A percentile compares a stretch with the other conserved stretches of the same genome.
These are phyloP conservation scores for Leptographium procerum DNA, from an alignment of 2,329 filamentous ascomycete genomes.

Conservation along the genomic window DNA sequence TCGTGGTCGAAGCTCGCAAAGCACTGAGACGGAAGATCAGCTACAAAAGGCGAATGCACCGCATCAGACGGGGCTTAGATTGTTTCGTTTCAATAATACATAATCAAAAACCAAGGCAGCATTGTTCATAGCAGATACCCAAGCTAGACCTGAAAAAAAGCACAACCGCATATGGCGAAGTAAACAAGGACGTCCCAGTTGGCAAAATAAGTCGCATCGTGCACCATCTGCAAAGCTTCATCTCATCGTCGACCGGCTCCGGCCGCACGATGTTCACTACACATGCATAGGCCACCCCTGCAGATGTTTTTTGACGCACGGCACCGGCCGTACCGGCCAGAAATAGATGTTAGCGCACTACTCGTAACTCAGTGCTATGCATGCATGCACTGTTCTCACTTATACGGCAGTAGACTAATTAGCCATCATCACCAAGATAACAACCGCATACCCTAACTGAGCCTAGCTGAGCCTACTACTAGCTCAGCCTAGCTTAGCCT, in stretches of 20 bases:
- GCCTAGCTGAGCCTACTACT: not conserved
- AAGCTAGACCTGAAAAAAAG: not conserved
- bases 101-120: not conserved
- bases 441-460: too few relatives aligned
- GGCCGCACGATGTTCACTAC: not conserved
- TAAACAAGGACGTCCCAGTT: too few relatives aligned
- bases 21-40: not conserved
- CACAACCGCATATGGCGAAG: not conserved
- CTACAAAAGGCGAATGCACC: not conserved
- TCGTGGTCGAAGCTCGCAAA: conserved; percentile 5
- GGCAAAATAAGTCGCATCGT: too few relatives aligned
- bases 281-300: not conserved
- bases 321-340: not conserved
- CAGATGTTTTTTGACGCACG: not conserved
- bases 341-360: too few relatives aligned
- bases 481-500: not conserved
- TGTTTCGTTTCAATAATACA: not conserved
- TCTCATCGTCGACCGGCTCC: not conserved
- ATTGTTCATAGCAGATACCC: not conserved
- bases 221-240: too few relatives aligned
- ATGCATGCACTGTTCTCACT: too few relatives aligned
- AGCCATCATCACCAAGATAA: not conserved
- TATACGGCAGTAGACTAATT: not conserved
- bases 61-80: not conserved
- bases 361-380: too few relatives aligned